Evolutionary conservation across 768 basidiomycete species (phyloP).

Genomic region (Pulveroboletus sp.): DNA sequence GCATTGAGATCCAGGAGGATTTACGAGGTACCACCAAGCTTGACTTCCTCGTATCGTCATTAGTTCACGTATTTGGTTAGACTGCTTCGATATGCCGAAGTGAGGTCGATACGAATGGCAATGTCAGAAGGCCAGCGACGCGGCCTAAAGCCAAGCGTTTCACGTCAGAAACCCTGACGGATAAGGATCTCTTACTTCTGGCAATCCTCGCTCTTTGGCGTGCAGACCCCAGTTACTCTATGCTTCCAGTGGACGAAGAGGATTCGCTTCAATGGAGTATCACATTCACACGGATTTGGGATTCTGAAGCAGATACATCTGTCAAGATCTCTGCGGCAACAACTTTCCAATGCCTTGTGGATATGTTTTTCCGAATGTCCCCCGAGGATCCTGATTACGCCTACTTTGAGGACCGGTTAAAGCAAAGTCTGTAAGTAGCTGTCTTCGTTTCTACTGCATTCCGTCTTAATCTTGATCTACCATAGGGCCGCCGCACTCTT

Average conservation of each 20-base stretch:
- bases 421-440: conserved; percentile 41
- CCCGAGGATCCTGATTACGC: conserved; percentile 35
- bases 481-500: conserved; percentile 29
- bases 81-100: conserved; percentile 47
- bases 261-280: conserved; percentile 46
- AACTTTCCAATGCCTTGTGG: conserved; percentile 43
- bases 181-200: conserved; percentile 66
- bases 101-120: conserved; percentile 58
- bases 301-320: conserved; percentile 54
- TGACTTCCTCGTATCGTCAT: conserved; percentile 1
- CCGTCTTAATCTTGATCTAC: conserved; percentile 2
- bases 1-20: conserved; percentile 50
- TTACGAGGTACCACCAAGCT: conserved; percentile 43
- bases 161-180: conserved; percentile 54
- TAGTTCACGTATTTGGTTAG: conserved; percentile 31
- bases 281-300: conserved; percentile 52
- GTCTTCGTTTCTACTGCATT: background rate
- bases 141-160: conserved; percentile 61
- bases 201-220: conserved; percentile 71
- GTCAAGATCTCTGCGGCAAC: conserved; percentile 59
- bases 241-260: conserved; percentile 38
- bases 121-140: conserved; percentile 44
- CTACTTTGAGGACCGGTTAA: conserved; percentile 42
- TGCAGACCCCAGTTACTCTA: conserved; percentile 48
- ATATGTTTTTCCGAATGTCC: conserved; percentile 41